These are phyloP conservation scores for Rhynchosporium agropyri DNA, from an alignment of 2,329 filamentous ascomycete species.

Conservation along the genomic window DNA sequence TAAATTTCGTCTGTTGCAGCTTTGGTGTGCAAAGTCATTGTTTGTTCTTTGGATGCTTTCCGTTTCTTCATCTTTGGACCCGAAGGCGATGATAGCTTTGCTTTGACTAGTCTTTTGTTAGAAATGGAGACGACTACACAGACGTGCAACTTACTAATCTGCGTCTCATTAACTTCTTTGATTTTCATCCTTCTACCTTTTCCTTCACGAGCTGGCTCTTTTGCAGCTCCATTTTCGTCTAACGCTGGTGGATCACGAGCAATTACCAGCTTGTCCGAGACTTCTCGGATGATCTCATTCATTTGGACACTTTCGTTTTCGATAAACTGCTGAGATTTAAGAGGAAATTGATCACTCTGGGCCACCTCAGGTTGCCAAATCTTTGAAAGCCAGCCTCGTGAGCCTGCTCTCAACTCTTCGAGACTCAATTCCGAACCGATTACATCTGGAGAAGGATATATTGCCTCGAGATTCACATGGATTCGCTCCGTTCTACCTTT, in stretches of 20 bases:
- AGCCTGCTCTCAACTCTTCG: constrained; percentile 83
- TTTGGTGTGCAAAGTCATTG: constrained; percentile 95
- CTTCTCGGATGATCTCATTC: constrained; percentile 32
- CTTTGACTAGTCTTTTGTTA: constrained; percentile 68
- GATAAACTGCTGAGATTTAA: constrained; percentile 17
- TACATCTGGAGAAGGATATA: constrained; percentile 78
- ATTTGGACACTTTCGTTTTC: constrained; percentile 26
- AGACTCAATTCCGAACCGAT: constrained; percentile 80
- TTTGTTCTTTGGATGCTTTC: constrained; percentile 69
- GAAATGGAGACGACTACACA: constrained; percentile 15
- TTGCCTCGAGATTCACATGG: constrained; percentile 80
- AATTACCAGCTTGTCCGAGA: constrained; percentile 44
- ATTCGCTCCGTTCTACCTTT: constrained; percentile 83
- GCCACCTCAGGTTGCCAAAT: constrained; percentile 51
- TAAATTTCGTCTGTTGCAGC: constrained; percentile 98
- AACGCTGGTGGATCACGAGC: constrained; percentile 46
- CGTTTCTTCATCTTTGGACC: constrained; percentile 81
- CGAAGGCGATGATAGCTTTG: constrained; percentile 87
- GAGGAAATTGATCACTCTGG: constrained; percentile 12
- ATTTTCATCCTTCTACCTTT: constrained; percentile 73
- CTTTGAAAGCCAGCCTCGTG: constrained; percentile 68
- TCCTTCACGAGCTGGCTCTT: constrained; percentile 50
- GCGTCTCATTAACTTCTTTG: constrained; percentile 86
- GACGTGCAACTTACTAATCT: constrained; percentile 70
- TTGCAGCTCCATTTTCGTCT: constrained; percentile 62